A percentile compares a stretch with the other conserved stretches of the same genome.
Conservation (phyloP, 2,329 filamentous ascomycete species). For the Nothophaeocryptopus gaeumannii region DNA sequence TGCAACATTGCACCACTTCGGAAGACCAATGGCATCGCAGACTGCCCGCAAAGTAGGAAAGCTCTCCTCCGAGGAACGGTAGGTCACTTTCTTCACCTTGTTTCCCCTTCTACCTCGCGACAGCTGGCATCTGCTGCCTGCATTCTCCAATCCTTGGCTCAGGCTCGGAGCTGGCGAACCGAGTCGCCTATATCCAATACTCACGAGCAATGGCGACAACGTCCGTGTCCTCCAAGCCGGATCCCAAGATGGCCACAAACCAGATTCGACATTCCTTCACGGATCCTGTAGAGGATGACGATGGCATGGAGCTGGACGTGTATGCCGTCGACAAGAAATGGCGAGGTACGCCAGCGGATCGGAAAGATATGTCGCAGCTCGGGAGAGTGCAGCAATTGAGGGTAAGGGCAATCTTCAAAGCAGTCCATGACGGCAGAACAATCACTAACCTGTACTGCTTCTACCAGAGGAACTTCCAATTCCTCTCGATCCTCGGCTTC, state of each 20-base stretch:
- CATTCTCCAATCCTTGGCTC: too few species aligned
- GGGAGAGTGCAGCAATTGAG: slow-evolving; percentile 23
- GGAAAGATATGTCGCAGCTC: slow-evolving; percentile 24
- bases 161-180: too few species aligned
- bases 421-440: too few species aligned
- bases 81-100: too few species aligned
- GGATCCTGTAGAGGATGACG: slow-evolving; percentile 12
- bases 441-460: not conserved
- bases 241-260: slow-evolving; percentile 2
- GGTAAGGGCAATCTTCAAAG: not conserved
- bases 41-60: too few species aligned
- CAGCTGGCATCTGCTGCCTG: too few species aligned
- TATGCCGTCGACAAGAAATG: slow-evolving; percentile 24
- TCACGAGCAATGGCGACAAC: too few species aligned
- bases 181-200: too few species aligned
- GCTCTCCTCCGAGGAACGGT: too few species aligned
- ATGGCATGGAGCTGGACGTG: slow-evolving; percentile 16
- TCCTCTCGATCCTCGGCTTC: slow-evolving; percentile 13
- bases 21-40: too few species aligned
- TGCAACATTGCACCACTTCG: too few species aligned
- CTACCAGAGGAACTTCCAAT: slow-evolving; percentile 7
- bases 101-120: too few species aligned
- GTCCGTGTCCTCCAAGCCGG: not conserved
- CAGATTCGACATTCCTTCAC: slow-evolving; percentile 2
- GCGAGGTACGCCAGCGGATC: slow-evolving; percentile 23